Percentiles rank a stretch among this genome's conserved stretches.
phyloP scores from a whole-genome alignment of 2,329 filamentous ascomycete genomes.

The Penicillium sumatraense region DNA sequence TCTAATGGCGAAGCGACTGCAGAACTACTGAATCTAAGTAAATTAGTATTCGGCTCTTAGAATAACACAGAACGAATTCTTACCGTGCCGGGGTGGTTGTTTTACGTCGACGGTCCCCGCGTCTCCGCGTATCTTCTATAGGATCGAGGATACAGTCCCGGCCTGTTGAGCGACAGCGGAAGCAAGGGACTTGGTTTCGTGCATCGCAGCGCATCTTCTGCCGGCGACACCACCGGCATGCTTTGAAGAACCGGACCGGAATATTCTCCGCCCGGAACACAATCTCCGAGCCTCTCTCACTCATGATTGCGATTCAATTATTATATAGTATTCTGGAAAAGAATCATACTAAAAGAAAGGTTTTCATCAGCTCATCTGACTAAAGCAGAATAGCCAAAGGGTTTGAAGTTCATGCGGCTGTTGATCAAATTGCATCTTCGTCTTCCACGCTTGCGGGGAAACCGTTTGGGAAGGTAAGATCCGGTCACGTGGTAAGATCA shows the following conservation, averaged over 20 bases:
- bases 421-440: no score
- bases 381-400: background rate
- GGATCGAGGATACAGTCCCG: slow-evolving; percentile 41
- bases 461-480: no score
- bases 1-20: slow-evolving; percentile 23
- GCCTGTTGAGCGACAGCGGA: slow-evolving; percentile 37
- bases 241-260: slow-evolving; percentile 39
- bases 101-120: slow-evolving; percentile 28
- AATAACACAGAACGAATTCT: background rate
- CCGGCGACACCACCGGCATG: slow-evolving; percentile 41
- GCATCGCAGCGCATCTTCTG: slow-evolving; percentile 44
- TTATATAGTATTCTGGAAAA: background rate
- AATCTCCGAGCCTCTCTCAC: slow-evolving; percentile 33
- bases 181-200: slow-evolving; percentile 40
- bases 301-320: slow-evolving; percentile 21
- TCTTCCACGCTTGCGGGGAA: no score
- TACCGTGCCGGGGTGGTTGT: slow-evolving; percentile 31
- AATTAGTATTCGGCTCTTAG: slow-evolving; percentile 8
- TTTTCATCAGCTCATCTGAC: background rate
- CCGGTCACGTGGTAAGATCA: no score
- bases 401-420: no score
- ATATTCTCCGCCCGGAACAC: slow-evolving; percentile 35
- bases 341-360: background rate
- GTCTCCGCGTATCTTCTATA: slow-evolving; percentile 32
- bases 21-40: slow-evolving; percentile 16